A percentile compares a stretch with the other conserved stretches of the same genome.
phyloP scores from a whole-genome alignment of 2,329 filamentous ascomycete genomes.

The Cladophialophora psammophila region DNA sequence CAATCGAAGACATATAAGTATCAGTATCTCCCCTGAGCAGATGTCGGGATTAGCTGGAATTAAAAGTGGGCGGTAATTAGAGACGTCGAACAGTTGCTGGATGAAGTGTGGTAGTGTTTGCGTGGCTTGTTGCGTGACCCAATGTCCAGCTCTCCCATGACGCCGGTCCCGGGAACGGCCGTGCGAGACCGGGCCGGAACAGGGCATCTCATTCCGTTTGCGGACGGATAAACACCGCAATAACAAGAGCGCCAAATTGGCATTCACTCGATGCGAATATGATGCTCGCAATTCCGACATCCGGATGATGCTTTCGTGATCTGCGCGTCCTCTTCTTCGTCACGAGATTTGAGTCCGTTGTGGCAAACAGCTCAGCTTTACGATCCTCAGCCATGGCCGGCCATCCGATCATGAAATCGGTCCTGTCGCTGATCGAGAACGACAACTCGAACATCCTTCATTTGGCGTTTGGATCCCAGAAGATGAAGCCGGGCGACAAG shows the following conservation, averaged over 20 bases:
- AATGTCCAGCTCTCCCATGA: background rate
- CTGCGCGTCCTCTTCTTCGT: background rate
- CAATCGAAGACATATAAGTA: background rate
- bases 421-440: slow-evolving; percentile 10
- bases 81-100: background rate
- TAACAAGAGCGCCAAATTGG: background rate
- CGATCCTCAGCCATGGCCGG: slow-evolving; percentile 9
- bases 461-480: slow-evolving; percentile 1
- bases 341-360: too few relatives aligned
- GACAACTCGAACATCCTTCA: slow-evolving; percentile 6
- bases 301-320: background rate
- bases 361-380: background rate
- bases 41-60: background rate
- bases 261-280: background rate
- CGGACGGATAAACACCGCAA: background rate
- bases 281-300: background rate
- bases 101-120: background rate
- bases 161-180: background rate
- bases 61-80: background rate
- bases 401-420: slow-evolving; percentile 11
- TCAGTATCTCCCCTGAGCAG: background rate
- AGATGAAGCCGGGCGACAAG: slow-evolving; percentile 17
- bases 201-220: background rate
- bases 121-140: background rate
- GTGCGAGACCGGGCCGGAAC: slow-evolving; percentile 18